Conservation (phyloP, 179 eudicot species). For the Patellifolia procumbens region DNA sequence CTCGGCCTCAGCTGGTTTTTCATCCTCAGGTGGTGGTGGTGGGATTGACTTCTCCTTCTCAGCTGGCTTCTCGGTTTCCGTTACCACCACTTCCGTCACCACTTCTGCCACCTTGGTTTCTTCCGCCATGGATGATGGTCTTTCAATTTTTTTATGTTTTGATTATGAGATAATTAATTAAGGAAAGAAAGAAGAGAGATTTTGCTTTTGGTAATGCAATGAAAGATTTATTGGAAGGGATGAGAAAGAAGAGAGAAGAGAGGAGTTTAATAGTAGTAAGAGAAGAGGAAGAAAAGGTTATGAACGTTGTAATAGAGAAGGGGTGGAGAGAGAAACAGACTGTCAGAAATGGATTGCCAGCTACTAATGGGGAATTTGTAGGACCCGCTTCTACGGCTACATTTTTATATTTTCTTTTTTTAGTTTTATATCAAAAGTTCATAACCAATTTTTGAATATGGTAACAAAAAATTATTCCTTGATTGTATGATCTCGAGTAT, state of each 20-base stretch:
- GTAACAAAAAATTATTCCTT: not conserved
- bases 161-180: not conserved
- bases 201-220: not conserved
- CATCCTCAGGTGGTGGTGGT: conserved; percentile 8
- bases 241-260: not conserved
- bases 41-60: no score
- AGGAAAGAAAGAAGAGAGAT: not conserved
- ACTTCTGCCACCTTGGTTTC: conserved; percentile 34
- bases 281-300: conserved; percentile 10
- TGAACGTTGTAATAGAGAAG: conserved; percentile 15
- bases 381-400: conserved; percentile 22
- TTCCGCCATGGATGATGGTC: conserved; percentile 36
- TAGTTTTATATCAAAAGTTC: not conserved
- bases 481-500: not conserved
- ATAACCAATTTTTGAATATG: not conserved
- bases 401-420: not conserved
- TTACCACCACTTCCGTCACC: conserved; percentile 26
- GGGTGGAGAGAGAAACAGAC: conserved; percentile 26
- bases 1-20: conserved; percentile 27
- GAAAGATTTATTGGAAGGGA: not conserved
- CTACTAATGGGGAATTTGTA: conserved; percentile 26
- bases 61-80: conserved; percentile 26
- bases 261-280: conserved; percentile 23
- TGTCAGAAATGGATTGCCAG: conserved; percentile 54
- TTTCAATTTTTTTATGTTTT: not conserved